phyloP scores from a whole-genome alignment of 164 flowering plant species.

The Vitis labrusca region DNA sequence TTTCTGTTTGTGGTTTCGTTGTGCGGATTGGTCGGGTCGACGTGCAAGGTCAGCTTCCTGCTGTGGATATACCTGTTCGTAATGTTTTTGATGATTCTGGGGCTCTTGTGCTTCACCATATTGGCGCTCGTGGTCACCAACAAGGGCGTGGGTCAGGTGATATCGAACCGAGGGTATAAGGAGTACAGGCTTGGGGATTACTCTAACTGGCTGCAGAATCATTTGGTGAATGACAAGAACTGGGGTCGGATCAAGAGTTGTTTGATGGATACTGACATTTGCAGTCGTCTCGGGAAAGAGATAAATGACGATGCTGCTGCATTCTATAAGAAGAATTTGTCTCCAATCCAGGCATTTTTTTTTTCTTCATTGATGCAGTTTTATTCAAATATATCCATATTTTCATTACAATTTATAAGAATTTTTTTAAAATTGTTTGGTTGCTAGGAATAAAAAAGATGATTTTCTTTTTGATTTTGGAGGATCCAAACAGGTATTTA shows the following conservation, averaged over 20 bases:
- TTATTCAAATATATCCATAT: no score
- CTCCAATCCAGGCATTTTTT: conserved; percentile 43
- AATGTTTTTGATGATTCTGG: conserved; percentile 38
- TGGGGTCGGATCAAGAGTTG: conserved; percentile 58
- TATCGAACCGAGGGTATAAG: conserved; percentile 39
- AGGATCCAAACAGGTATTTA: no score
- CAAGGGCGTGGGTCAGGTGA: conserved; percentile 34
- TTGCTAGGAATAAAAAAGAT: no score
- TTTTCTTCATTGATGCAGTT: not conserved
- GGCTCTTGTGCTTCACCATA: conserved; percentile 37
- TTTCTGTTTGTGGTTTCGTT: conserved; percentile 30
- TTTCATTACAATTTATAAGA: no score
- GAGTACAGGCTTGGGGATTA: conserved; percentile 54
- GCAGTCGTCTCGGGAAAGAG: conserved; percentile 16
- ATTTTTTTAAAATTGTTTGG: no score
- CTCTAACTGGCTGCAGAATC: conserved; percentile 55
- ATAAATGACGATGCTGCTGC: conserved; percentile 2
- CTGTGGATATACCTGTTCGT: conserved; percentile 44
- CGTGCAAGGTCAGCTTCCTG: conserved; percentile 22
- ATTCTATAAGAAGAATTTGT: conserved; percentile 25
- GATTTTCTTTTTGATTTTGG: no score
- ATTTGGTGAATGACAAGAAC: conserved; percentile 34
- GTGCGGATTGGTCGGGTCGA: conserved; percentile 49
- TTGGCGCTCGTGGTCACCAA: conserved; percentile 57
- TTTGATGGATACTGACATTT: conserved; percentile 44